These are phyloP conservation scores for Pseudoperonospora humuli DNA, from an alignment of 352 stramenopile species.

Conservation along the genomic window DNA sequence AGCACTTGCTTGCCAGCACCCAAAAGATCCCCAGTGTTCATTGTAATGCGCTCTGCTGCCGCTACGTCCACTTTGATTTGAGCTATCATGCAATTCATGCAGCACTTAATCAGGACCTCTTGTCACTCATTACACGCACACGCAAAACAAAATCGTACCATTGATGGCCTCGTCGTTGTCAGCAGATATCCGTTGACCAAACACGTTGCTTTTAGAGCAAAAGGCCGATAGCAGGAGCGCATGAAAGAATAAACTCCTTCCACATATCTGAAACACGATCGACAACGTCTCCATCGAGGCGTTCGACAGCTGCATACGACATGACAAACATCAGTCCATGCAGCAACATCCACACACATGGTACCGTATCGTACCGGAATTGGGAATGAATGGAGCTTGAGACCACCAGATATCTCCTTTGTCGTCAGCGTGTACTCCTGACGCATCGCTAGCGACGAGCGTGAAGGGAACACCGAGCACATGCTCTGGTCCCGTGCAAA, in stretches of 20 bases:
- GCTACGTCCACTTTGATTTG: slow-evolving; percentile 78
- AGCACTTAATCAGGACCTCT: background rate
- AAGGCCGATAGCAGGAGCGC: slow-evolving; percentile 72
- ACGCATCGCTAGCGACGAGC: slow-evolving; percentile 46
- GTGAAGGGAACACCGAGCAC: slow-evolving; percentile 54
- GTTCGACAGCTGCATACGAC: slow-evolving; percentile 35
- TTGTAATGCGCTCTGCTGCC: slow-evolving; percentile 64
- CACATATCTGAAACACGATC: slow-evolving; percentile 72
- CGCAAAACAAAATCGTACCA: slow-evolving; percentile 24
- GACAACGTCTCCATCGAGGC: slow-evolving; percentile 51
- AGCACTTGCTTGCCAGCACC: slow-evolving; percentile 49
- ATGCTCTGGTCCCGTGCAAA: slow-evolving; percentile 70
- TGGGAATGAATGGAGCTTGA: slow-evolving; percentile 73
- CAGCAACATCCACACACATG: background rate
- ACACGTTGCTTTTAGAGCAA: slow-evolving; percentile 56
- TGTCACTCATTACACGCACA: background rate
- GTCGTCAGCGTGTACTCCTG: slow-evolving; percentile 78
- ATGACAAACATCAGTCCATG: slow-evolving; percentile 7
- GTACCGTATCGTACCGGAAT: slow-evolving; percentile 44
- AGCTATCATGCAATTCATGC: slow-evolving; percentile 20
- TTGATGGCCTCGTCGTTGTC: slow-evolving; percentile 61
- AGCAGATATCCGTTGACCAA: slow-evolving; percentile 50
- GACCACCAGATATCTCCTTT: slow-evolving; percentile 78
- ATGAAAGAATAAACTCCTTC: slow-evolving; percentile 83
- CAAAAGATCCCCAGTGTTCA: slow-evolving; percentile 62